Conservation (phyloP, 768 basidiomycete species). For the Lactarius trivialis region DNA sequence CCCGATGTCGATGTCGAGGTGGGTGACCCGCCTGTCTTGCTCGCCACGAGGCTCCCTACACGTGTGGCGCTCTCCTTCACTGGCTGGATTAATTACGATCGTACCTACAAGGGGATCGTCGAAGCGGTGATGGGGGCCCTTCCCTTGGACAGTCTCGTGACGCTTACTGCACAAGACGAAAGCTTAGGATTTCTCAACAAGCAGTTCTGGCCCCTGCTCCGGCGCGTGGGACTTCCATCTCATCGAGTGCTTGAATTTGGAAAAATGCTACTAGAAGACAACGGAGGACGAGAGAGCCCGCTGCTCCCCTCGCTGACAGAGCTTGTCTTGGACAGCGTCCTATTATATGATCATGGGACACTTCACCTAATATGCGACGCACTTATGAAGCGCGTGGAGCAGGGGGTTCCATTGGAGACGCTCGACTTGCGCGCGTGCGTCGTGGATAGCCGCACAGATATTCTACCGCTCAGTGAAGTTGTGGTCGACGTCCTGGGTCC, state of each 20-base stretch:
- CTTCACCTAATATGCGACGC: neutral
- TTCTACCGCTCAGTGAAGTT: neutral
- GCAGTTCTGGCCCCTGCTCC: neutral
- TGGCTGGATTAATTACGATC: too few relatives aligned
- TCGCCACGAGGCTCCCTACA: neutral
- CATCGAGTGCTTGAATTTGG: fast-evolving
- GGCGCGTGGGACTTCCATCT: neutral
- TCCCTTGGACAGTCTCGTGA: neutral
- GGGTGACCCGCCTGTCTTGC: neutral
- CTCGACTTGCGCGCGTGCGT: neutral
- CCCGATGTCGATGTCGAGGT: neutral
- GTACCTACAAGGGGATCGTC: neutral
- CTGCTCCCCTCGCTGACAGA: neutral
- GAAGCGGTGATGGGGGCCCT: neutral
- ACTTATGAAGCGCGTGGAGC: neutral
- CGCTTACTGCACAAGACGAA: neutral
- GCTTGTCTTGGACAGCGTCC: neutral
- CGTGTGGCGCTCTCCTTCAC: neutral
- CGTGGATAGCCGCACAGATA: neutral
- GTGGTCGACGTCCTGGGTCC: neutral
- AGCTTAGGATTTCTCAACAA: fast-evolving
- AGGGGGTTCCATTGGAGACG: neutral
- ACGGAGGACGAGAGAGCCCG: neutral
- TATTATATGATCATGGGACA: neutral
- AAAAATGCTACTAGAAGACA: neutral